A percentile compares a stretch with the other conserved stretches of the same genome.
Conservation (phyloP, 129 eudicot species). For the sunflower (Helianthus annuus) region HanXRQr2.0-SUNRISE NC_035444.2:71183109-71183608, state of each 20-base stretch:
- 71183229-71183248: background rate
- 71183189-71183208: background rate
- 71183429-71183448: too few species aligned
- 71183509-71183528: too few species aligned
- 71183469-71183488: too few species aligned
- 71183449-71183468: background rate
- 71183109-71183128: conserved; percentile 12
- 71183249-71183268: background rate
- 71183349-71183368: background rate
- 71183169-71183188: conserved; percentile 1
- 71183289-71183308: background rate
- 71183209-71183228: background rate
- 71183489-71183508: too few species aligned
- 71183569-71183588: background rate
- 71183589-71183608: background rate
- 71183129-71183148: background rate
- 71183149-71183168: background rate
- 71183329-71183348: background rate
- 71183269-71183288: background rate
- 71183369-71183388: background rate
- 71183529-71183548: background rate
- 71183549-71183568: background rate
- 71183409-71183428: too few species aligned
- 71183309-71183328: background rate
- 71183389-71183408: too few species aligned